phyloP scores from a whole-genome alignment of 352 stramenopile genomes.

The Pythium plurisporium region DNA sequence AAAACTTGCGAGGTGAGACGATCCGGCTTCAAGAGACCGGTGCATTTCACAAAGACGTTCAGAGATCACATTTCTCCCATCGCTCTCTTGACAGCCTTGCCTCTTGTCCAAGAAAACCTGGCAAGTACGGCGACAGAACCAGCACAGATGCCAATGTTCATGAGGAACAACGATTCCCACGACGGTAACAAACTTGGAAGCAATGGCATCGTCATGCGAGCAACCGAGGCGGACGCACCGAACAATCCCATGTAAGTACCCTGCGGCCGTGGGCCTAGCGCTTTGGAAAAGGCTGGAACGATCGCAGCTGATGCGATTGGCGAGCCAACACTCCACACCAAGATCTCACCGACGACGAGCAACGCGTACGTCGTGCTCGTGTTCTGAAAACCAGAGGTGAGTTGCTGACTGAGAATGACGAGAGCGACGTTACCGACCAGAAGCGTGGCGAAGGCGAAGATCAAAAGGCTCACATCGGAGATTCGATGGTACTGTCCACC shows the following conservation, averaged over 20 bases:
- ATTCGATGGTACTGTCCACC: slow-evolving; percentile 19
- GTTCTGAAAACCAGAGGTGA: slow-evolving; percentile 3
- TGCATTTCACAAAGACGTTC: too few species aligned
- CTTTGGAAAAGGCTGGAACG: slow-evolving; percentile 54
- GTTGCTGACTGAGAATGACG: slow-evolving; percentile 22
- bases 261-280: slow-evolving; percentile 45
- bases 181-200: slow-evolving; percentile 43
- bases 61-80: too few species aligned
- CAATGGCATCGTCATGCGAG: slow-evolving; percentile 55
- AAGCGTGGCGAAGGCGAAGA: slow-evolving; percentile 47
- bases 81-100: too few species aligned
- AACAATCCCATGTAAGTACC: slow-evolving; percentile 59
- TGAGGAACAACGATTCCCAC: slow-evolving; percentile 38
- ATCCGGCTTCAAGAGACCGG: too few species aligned
- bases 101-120: too few species aligned
- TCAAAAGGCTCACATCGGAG: slow-evolving; percentile 38
- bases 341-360: slow-evolving; percentile 40
- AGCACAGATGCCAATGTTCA: slow-evolving; percentile 40
- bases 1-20: too few species aligned
- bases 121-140: slow-evolving; percentile 38
- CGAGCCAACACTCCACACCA: slow-evolving; percentile 64
- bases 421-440: slow-evolving; percentile 45
- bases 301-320: slow-evolving; percentile 49
- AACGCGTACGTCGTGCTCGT: slow-evolving; percentile 20
- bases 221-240: slow-evolving; percentile 46